Conservation (phyloP, 768 basidiomycete genomes). For the Rhodotorula paludigena region DNA sequence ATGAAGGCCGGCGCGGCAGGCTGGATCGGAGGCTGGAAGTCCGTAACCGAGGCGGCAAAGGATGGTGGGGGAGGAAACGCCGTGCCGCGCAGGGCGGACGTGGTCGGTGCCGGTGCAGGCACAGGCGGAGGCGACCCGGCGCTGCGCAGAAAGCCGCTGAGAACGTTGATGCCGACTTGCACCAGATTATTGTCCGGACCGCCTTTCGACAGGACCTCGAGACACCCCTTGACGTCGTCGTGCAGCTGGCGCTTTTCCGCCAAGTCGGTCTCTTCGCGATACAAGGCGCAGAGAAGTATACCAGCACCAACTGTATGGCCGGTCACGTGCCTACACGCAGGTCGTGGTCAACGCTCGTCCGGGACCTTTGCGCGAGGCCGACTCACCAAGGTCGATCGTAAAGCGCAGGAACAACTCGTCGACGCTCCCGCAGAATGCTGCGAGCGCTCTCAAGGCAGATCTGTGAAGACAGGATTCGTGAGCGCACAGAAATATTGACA, state of each 20-base stretch:
- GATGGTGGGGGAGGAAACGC: not conserved
- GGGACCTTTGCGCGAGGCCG: too few species aligned
- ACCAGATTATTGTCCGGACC: constrained; percentile 3
- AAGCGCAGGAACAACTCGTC: not conserved
- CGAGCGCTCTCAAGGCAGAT: constrained; percentile 3
- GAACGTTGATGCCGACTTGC: not conserved
- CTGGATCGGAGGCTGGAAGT: too few species aligned
- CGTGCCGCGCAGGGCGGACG: not conserved
- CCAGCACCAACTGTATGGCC: constrained; percentile 4
- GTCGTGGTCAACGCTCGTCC: not conserved
- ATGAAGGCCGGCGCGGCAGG: too few species aligned
- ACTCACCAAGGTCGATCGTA: not conserved
- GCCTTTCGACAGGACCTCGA: not conserved
- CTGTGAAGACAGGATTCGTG: not conserved
- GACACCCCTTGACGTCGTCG: not conserved
- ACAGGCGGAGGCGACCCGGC: not conserved
- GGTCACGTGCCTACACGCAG: not conserved
- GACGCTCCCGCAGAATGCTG: not conserved
- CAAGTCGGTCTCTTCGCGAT: not conserved
- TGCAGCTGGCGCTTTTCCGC: not conserved
- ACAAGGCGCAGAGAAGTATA: constrained; percentile 1
- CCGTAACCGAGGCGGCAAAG: not conserved
- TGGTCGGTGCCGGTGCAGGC: not conserved
- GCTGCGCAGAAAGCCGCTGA: not conserved
- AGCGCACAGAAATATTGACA: not conserved